Evolutionary conservation across 495 filamentous ascomycete genomes (phyloP), one percentile per base, ranked within the genome.

Genomic region (Aspergillus taichungensis): DNA sequence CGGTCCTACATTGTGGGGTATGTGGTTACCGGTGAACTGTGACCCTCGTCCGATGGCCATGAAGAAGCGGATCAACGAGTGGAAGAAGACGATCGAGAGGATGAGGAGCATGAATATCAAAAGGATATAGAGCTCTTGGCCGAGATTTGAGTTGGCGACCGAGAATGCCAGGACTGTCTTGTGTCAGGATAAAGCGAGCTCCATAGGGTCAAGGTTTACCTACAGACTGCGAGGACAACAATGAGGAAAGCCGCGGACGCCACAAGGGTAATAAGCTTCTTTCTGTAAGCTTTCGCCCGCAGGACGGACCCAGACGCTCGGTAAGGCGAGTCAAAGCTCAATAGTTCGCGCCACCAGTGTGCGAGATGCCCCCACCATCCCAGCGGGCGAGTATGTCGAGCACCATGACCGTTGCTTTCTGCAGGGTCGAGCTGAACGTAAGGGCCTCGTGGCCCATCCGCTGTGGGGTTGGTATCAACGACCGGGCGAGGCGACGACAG

Each of bases 71-170:
- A 88, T 77, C 6, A 90, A 64, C 24, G 79, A 76, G 67, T 95
- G 84, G 52, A 78, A 83, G 68, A 91, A 90, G 61, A 90, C 74
- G 53, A 94, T 80, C 5, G 82, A 81, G 43, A 80, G 72, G 34
- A 81, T 61, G 40, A 91, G 52, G 51, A 90, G 82, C 55, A 87
- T 71, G 37, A 94, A 69, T 41, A 92, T 82, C 45, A 91, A 74
- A 38, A 89, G 66, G 37, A 88, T 76, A 44, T 87, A 84, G 51
- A 88, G 78, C 61, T 84, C 78, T 56, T 73, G 73, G 42, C 70
- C 73, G 46, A 64, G 51, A 42, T 44, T 64, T 54, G 56, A 75
- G 42, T 74, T 66, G 13, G 79, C 77, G 34, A 87, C 72, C 13
- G 82, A 75, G 37, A 88, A 72, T 13, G 78, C 74, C 52, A 89